Evolutionary conservation across 805 yeast species (phyloP).

Genomic region (Candida ipomoeae): DNA sequence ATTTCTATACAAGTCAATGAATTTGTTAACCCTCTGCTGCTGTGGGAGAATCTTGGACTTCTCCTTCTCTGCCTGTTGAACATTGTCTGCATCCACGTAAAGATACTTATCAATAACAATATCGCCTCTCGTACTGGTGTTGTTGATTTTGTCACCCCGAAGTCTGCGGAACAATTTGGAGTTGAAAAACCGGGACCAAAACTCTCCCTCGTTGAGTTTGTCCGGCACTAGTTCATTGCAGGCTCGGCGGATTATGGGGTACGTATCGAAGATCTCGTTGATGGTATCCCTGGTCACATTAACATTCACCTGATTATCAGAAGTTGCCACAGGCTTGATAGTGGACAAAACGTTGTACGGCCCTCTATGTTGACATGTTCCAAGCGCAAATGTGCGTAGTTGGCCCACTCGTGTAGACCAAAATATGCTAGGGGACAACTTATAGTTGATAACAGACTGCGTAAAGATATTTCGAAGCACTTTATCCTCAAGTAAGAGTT

Average conservation of each 20-base stretch:
- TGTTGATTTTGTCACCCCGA: conserved; percentile 77
- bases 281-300: conserved; percentile 88
- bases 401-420: conserved; percentile 82
- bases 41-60: conserved; percentile 19
- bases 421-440: conserved; percentile 75
- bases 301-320: conserved; percentile 91
- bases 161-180: conserved; percentile 82
- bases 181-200: conserved; percentile 94
- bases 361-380: conserved; percentile 80
- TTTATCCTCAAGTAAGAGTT: conserved; percentile 64
- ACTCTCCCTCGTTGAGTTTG: conserved; percentile 80
- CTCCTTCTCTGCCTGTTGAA: conserved; percentile 33
- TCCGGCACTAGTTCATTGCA: conserved; percentile 84
- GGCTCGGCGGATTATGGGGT: conserved; percentile 86
- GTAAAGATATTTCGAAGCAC: conserved; percentile 70
- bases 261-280: conserved; percentile 83
- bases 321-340: conserved; percentile 87
- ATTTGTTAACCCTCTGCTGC: conserved; percentile 54
- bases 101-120: conserved; percentile 79
- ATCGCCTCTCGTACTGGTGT: conserved; percentile 76
- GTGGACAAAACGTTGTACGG: conserved; percentile 93
- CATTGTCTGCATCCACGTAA: conserved; percentile 58
- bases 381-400: conserved; percentile 79
- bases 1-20: conserved; percentile 78
- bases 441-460: conserved; percentile 77